A percentile compares a stretch with the other conserved stretches of the same genome.
Conservation (phyloP, 306 rosid genomes). For the Quercus engelmannii region DNA sequence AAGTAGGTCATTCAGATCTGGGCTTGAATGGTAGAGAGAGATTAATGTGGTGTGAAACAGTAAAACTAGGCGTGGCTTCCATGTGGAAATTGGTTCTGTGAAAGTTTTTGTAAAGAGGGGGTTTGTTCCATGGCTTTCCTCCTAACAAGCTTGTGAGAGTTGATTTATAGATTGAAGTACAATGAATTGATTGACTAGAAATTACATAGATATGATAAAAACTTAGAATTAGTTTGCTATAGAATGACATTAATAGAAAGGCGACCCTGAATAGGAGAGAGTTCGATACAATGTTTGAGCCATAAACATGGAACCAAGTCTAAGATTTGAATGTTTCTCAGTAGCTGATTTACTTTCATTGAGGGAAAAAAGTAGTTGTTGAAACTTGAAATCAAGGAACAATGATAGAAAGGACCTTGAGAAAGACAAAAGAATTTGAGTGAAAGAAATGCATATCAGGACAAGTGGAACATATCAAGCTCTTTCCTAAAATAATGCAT, state of each 20-base stretch:
- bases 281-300: neutral
- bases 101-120: conserved; percentile 7
- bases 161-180: neutral
- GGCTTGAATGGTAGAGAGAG: conserved; percentile 14
- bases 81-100: conserved; percentile 3
- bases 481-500: neutral
- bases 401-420: neutral
- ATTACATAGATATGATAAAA: conserved; percentile 20
- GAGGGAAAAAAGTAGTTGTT: neutral
- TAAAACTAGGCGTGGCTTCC: neutral
- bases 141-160: neutral
- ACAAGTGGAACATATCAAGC: neutral
- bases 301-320: neutral
- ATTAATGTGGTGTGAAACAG: neutral
- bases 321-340: neutral
- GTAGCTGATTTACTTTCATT: neutral
- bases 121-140: neutral
- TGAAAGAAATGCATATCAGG: neutral
- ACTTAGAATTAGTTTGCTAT: conserved; percentile 1
- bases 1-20: conserved; percentile 33
- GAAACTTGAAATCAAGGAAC: neutral
- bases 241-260: neutral
- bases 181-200: neutral
- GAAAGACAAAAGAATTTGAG: neutral
- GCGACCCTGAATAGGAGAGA: neutral